Evolutionary conservation across 2,329 filamentous ascomycete genomes (phyloP).

Genomic region (Hypoxylon sp.): DNA sequence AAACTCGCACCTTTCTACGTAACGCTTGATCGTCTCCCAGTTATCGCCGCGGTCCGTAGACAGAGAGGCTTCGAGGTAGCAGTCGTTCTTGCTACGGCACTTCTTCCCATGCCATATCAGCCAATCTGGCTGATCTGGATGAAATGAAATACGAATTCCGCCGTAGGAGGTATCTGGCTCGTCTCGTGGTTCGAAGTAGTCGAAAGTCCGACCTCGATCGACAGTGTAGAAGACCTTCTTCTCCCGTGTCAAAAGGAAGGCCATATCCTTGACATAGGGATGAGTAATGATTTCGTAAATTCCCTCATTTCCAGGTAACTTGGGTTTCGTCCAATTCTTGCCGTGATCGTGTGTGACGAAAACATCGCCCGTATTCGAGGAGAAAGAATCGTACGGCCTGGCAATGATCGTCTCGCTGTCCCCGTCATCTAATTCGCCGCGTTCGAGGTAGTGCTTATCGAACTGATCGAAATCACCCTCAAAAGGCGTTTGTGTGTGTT

Average conservation of each 20-base stretch:
- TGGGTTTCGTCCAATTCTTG: constrained; percentile 79
- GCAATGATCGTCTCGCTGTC: constrained; percentile 80
- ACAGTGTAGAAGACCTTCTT: constrained; percentile 82
- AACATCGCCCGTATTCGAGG: constrained; percentile 67
- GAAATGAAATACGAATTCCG: constrained; percentile 76
- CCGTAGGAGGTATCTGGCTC: constrained; percentile 58
- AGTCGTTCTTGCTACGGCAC: constrained; percentile 70
- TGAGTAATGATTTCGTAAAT: constrained; percentile 83
- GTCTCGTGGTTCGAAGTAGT: constrained; percentile 79
- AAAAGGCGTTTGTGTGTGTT: constrained; percentile 73
- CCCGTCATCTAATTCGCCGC: constrained; percentile 73
- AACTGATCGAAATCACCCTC: constrained; percentile 67
- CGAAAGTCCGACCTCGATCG: constrained; percentile 81
- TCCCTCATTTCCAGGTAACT: constrained; percentile 77
- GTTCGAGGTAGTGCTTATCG: constrained; percentile 82
- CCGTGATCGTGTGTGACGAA: constrained; percentile 88
- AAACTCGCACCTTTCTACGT: constrained; percentile 88
- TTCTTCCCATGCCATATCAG: constrained; percentile 88
- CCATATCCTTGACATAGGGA: constrained; percentile 83
- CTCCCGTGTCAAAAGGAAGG: constrained; percentile 84
- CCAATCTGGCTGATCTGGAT: constrained; percentile 89
- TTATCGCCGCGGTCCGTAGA: constrained; percentile 84
- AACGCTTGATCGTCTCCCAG: constrained; percentile 82
- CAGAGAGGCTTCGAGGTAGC: constrained; percentile 81
- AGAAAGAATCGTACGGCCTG: constrained; percentile 65